Conservation (phyloP, 176 grass and related monocot species). For the Triticum timopheevii region DNA sequence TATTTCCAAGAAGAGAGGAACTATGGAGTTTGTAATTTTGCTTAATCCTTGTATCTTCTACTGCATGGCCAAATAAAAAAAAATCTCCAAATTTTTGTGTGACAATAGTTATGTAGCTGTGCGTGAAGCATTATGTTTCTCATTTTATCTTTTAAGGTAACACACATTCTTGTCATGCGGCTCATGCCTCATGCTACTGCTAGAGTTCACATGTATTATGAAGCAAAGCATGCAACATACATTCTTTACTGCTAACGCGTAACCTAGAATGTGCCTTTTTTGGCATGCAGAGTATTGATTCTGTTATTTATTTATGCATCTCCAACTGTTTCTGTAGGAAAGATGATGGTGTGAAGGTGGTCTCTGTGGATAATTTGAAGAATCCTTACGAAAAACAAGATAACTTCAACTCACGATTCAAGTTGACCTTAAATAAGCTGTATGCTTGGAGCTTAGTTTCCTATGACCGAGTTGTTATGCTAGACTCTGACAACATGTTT, state of each 20-base stretch:
- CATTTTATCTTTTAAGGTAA: not conserved
- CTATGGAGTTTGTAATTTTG: not conserved
- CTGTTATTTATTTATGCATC: constrained; percentile 29
- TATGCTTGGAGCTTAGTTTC: constrained; percentile 83
- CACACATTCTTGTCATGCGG: not conserved
- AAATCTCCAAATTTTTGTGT: not conserved
- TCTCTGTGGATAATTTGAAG: constrained; percentile 88
- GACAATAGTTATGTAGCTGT: not conserved
- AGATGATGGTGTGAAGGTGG: constrained; percentile 87
- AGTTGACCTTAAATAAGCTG: constrained; percentile 93
- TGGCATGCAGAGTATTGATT: not conserved
- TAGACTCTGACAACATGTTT: constrained; percentile 95
- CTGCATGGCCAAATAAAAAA: not conserved
- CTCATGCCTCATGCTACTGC: not conserved
- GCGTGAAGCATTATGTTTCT: not conserved
- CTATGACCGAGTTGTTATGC: constrained; percentile 89
- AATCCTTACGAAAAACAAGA: constrained; percentile 92
- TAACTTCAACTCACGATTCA: constrained; percentile 90
- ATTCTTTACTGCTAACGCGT: not conserved
- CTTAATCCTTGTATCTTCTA: not conserved
- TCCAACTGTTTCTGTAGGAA: constrained; percentile 62
- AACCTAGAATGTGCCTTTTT: not conserved
- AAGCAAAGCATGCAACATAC: not conserved
- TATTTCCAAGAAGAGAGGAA: not conserved
- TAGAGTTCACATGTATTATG: constrained; percentile 5